Percentiles rank a stretch among this genome's conserved stretches.
These are phyloP conservation scores for Mycena venus DNA, from an alignment of 768 basidiomycete species.

Conservation along the genomic window DNA sequence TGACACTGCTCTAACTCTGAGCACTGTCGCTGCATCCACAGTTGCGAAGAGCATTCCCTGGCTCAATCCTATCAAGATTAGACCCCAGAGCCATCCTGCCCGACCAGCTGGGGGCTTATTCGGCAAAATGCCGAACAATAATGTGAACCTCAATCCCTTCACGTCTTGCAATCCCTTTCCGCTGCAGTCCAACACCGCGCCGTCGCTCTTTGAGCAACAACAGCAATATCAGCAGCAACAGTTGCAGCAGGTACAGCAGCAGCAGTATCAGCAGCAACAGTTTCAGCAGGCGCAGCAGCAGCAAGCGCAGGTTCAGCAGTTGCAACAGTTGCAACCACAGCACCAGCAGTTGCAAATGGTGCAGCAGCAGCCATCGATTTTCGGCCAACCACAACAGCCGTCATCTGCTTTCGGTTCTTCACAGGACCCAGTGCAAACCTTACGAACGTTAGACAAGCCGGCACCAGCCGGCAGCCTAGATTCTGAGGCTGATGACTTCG, in stretches of 20 bases:
- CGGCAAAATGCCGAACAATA: conserved; percentile 14
- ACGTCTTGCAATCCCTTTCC: no score
- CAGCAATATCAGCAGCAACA: no score
- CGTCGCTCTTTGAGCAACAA: no score
- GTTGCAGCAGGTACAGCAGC: not conserved
- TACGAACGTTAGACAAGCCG: no score
- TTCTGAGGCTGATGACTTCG: conserved; percentile 40
- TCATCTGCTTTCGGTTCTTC: no score
- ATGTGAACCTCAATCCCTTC: no score
- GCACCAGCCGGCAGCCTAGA: not conserved
- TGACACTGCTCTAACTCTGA: conserved; percentile 62
- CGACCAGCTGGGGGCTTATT: not conserved
- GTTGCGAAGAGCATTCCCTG: conserved; percentile 50
- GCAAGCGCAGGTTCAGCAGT: no score
- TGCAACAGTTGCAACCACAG: no score
- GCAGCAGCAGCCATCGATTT: not conserved
- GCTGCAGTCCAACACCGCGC: no score
- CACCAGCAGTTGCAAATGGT: not conserved
- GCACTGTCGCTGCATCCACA: conserved; percentile 59
- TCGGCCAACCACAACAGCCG: no score
- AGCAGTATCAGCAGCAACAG: conserved; percentile 2
- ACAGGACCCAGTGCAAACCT: no score
- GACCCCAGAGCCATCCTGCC: conserved; percentile 23
- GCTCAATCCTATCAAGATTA: conserved; percentile 49
- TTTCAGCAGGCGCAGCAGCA: conserved; percentile 13